Conservation (phyloP, 805 yeast species). For the Metschnikowia gelsemii region DNA sequence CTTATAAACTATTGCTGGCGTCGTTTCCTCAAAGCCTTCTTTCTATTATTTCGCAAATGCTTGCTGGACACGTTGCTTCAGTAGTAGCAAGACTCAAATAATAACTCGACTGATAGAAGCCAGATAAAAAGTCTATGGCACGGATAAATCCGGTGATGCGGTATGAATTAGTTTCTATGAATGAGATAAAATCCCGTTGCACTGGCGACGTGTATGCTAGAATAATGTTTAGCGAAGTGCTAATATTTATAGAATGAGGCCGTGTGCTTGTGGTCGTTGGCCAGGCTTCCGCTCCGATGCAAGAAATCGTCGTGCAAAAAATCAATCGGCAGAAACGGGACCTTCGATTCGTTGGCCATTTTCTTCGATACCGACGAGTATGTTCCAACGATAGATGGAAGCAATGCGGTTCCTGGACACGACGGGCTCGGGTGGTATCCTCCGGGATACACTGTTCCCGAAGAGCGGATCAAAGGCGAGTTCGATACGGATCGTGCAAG, state of each 20-base stretch:
- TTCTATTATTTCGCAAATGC: no score
- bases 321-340: conserved; percentile 44
- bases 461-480: conserved; percentile 13
- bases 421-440: conserved; percentile 8
- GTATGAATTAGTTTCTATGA: no score
- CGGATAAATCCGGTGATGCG: no score
- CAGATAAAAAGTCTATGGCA: background rate
- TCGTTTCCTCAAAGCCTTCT: no score
- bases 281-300: conserved; percentile 14
- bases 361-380: conserved; percentile 38
- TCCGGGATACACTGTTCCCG: conserved; percentile 13
- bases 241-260: no score
- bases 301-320: conserved; percentile 36
- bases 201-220: background rate
- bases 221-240: background rate
- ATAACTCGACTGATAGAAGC: no score
- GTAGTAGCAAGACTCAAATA: no score
- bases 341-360: conserved; percentile 34
- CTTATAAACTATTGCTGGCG: no score
- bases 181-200: no score
- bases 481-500: conserved; percentile 20
- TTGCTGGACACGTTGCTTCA: no score
- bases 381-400: conserved; percentile 42
- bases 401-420: conserved; percentile 30
- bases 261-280: conserved; percentile 4